Evolutionary conservation across 192 early-diverging fungal genomes (phyloP), one percentile per base, ranked within the genome.

Genomic region (Podila clonocystis): DNA sequence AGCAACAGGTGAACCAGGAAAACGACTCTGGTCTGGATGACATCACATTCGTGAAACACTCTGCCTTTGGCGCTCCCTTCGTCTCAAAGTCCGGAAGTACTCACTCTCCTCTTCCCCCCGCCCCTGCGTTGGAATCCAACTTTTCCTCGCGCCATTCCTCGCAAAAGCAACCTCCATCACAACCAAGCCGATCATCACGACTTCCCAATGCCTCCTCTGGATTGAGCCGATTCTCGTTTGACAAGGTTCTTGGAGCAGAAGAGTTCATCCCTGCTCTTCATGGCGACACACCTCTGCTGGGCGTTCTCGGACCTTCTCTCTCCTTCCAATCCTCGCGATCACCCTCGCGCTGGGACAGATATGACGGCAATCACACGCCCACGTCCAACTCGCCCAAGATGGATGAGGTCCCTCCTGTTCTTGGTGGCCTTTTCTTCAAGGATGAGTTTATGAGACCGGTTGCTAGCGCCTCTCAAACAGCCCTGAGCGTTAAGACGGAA

Each of bases 101-200:
- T 17, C 12, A 15, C 2, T 61, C 59, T 28, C 31, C 69, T 0
- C 22, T 78, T 17, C 71, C 62, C 13, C 66, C 77, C 13, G 60
- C 60, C 19, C 77, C 77, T 30, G 67, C 29, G 9, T n/a, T 65
- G 19, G 77, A 80, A 31, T 80, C 77, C 57, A 80, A 80, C 60
- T 73, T 67, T 45, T 19, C 76, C n/a, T 79, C 76, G 11, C 68
- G 69, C 6, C 49, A 63, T 28, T 45, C 67, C 7, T 64, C 62
- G 1, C 68, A 59, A 26, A 63, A 62, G 33, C 34, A 36, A 17
- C 69, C 34, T 24, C 58, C 69, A 30, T 20, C n/a, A 4, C 75
- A 78, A 26, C 58, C 55, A 33, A 34, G 45, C 9, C 65, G 71
- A 7, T 24, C 33, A 11, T 80, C 70, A 3, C 77, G 77, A n/a